Percentiles rank a stretch among this genome's conserved stretches.
Evolutionary conservation across 2,329 filamentous ascomycete species (phyloP).

Genomic region (Teratosphaeria destructans): DNA sequence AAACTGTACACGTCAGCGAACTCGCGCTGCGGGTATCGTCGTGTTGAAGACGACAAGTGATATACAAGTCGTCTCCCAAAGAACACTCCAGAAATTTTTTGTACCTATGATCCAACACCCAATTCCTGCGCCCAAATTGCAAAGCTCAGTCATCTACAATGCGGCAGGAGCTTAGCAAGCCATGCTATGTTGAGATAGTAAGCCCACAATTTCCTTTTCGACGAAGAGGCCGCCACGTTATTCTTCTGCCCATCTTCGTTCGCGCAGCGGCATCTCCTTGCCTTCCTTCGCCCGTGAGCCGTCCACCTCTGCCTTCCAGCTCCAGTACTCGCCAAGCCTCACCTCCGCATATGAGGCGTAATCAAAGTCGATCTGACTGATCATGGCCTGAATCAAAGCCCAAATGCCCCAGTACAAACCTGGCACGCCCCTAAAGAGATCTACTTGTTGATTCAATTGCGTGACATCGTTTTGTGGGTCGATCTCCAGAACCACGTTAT

Average conservation of each 20-base stretch:
- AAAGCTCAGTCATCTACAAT: not conserved
- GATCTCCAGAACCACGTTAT: constrained; percentile 32
- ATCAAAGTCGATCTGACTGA: constrained; percentile 93
- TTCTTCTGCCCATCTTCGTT: constrained; percentile 63
- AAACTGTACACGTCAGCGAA: not conserved
- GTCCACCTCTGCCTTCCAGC: constrained; percentile 68
- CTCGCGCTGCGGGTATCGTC: not conserved
- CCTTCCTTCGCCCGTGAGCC: constrained; percentile 47
- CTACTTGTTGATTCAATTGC: constrained; percentile 68
- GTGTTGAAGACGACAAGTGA: not conserved
- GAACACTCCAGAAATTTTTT: not conserved
- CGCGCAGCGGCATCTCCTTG: constrained; percentile 59
- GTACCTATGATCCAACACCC: not conserved
- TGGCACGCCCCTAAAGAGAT: constrained; percentile 76
- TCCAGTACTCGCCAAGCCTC: constrained; percentile 82
- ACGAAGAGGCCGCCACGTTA: not conserved
- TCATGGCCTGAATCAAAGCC: constrained; percentile 87
- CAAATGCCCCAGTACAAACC: constrained; percentile 91
- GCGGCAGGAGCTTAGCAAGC: not conserved
- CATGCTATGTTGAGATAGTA: not conserved
- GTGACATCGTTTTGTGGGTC: constrained; percentile 52
- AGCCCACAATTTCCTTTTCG: not conserved
- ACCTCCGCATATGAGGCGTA: constrained; percentile 85
- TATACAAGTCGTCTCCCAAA: not conserved
- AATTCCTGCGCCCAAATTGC: not conserved